Conservation (phyloP, 2,329 filamentous ascomycete species). For the Pyricularia grisea region DNA sequence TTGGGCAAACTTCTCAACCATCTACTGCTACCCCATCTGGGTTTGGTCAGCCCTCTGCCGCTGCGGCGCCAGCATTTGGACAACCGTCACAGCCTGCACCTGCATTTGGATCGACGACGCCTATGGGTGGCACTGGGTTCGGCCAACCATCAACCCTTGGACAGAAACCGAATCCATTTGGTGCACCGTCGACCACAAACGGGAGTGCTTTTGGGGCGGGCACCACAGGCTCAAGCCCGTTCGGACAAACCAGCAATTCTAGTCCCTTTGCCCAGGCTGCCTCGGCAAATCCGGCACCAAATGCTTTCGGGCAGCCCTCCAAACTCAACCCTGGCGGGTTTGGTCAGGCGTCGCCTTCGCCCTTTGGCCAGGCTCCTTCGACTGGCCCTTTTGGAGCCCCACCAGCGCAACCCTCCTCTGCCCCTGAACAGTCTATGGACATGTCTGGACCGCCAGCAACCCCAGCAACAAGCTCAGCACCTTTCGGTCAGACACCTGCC, state of each 20-base stretch:
- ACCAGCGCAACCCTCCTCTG: slow-evolving; percentile 8
- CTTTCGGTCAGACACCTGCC: slow-evolving; percentile 20
- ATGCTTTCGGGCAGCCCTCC: slow-evolving; percentile 15
- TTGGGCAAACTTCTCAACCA: slow-evolving; percentile 12
- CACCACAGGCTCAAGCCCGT: not conserved
- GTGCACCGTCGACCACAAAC: not conserved
- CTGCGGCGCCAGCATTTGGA: slow-evolving; percentile 27
- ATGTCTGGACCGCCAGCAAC: slow-evolving; percentile 9
- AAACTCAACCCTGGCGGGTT: slow-evolving; percentile 24
- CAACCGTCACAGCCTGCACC: slow-evolving; percentile 18
- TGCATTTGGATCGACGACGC: slow-evolving; percentile 21
- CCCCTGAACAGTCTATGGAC: slow-evolving; percentile 21
- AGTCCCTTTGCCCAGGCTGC: slow-evolving; percentile 6
- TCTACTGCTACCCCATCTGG: slow-evolving; percentile 10
- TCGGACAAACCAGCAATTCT: slow-evolving; percentile 9
- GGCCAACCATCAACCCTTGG: slow-evolving; percentile 1
- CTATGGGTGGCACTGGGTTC: not conserved
- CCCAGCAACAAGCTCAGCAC: slow-evolving; percentile 13
- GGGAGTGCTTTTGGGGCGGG: not conserved
- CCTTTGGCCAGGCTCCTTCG: slow-evolving; percentile 16
- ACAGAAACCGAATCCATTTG: slow-evolving; percentile 4
- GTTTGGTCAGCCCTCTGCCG: slow-evolving; percentile 21
- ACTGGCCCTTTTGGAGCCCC: slow-evolving; percentile 2
- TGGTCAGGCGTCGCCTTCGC: slow-evolving; percentile 12
- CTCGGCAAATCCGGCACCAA: too few species aligned